Conservation (phyloP, 202 grass and related monocot genomes). For the Carex arenaria region DNA sequence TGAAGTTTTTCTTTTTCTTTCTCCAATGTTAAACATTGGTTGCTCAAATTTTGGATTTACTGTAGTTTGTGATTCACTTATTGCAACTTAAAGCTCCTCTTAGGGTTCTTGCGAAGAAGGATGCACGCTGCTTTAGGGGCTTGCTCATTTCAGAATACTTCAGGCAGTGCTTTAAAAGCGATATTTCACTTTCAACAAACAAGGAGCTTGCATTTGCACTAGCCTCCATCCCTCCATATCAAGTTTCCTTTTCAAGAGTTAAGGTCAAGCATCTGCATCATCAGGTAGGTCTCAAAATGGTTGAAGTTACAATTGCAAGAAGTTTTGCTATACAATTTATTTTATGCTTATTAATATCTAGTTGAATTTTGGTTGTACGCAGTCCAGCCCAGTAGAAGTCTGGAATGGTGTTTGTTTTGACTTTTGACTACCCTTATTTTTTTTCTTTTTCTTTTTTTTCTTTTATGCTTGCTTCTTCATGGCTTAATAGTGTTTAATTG, state of each 20-base stretch:
- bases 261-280: conserved; percentile 74
- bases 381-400: background rate
- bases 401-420: background rate
- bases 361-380: background rate
- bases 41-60: background rate
- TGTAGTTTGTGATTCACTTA: conserved; percentile 7
- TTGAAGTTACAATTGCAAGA: conserved; percentile 1
- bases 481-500: background rate
- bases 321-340: background rate
- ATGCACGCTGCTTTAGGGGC: conserved; percentile 48
- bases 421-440: background rate
- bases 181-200: conserved; percentile 59
- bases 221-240: conserved; percentile 78
- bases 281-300: conserved; percentile 32
- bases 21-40: background rate
- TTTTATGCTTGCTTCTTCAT: background rate
- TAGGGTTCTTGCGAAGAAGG: conserved; percentile 57
- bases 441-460: background rate
- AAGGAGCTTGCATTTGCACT: conserved; percentile 87
- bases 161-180: conserved; percentile 73
- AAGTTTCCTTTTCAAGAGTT: conserved; percentile 68
- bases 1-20: background rate
- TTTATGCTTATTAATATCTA: background rate
- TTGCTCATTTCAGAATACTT: conserved; percentile 61
- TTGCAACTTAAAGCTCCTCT: conserved; percentile 3